These are phyloP conservation scores for Podospora anserina DNA, from an alignment of 495 filamentous ascomycete species.

Conservation along the genomic window DNA sequence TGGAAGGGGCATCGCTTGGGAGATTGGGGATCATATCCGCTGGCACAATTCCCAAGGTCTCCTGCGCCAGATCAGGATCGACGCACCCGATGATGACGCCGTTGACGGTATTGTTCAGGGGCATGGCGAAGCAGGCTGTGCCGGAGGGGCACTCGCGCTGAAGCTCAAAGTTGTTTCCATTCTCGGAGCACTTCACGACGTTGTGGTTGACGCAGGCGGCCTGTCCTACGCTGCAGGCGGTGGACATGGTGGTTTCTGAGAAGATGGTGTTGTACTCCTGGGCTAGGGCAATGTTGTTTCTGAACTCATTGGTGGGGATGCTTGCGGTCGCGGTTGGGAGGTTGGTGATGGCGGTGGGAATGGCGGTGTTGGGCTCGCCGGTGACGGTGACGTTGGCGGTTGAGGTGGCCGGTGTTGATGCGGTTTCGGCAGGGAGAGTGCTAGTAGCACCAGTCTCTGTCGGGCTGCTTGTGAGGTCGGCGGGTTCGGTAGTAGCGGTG, in stretches of 20 bases:
- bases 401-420: not conserved
- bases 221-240: constrained; percentile 37
- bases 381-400: constrained; percentile 10
- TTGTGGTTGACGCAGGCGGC: constrained; percentile 42
- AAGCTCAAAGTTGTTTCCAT: constrained; percentile 32
- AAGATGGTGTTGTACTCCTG: constrained; percentile 39
- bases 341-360: constrained; percentile 40
- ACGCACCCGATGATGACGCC: constrained; percentile 40
- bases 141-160: constrained; percentile 24
- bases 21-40: constrained; percentile 7
- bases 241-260: constrained; percentile 35
- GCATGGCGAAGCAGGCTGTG: constrained; percentile 41
- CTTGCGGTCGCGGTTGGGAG: constrained; percentile 34
- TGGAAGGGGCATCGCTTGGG: not conserved
- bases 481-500: not conserved
- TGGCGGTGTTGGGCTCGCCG: constrained; percentile 28
- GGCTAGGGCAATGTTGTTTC: constrained; percentile 38
- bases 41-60: constrained; percentile 26
- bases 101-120: constrained; percentile 37
- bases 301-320: constrained; percentile 35
- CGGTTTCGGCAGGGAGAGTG: not conserved
- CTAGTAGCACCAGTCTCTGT: not conserved
- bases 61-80: constrained; percentile 26
- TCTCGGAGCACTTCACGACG: constrained; percentile 31
- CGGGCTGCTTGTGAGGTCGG: not conserved